Evolutionary conservation across 257 asterid species (phyloP), one percentile per base, ranked within the genome.

Genomic region (Coffea canephora): DNA sequence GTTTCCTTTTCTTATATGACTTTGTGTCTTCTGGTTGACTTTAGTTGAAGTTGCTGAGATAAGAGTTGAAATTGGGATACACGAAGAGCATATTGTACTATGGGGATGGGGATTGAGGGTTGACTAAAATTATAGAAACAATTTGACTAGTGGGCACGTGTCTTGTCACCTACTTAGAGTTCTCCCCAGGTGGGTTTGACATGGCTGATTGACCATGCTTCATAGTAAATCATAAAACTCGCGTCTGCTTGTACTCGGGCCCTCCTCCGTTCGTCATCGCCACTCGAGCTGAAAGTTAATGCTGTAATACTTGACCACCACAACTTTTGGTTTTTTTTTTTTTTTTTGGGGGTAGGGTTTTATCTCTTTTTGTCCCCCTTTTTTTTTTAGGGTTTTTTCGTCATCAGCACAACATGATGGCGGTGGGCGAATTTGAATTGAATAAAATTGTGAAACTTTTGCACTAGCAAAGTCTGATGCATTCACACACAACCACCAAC

Each of bases 161-260:
- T 74, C 83, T 69, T 62, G 50, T 80, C 82, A 81, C 64, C 49
- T 31, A 75, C 31, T 73, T 71, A 9, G 34, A 39, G 55, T 45
- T 78, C 75, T 73, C 75, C 77, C 79, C 82, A 74, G 69, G 80
- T 83, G 83, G 71, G 81, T 55, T 83, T 74, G 80, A 79, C 83
- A 43, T 75, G 49, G 66, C 19, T 46, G 18, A 74, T 82, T 78
- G 74, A 78, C 80, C 73, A 1, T 71, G 67, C 11, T 45, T 25
- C 50, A 45, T 68, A 39, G 43, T 31, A 31, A 31, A 39, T 39
- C 3, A 39, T 39, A 59, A 69, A 69, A 54, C 31, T 1, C 18
- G 0, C 9, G 13, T 34, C 66, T 34, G 8, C 66, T 73, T 54
- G 61, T 48, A 15, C 12, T 49, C 16, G 65, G 83, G 5, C 74